Conservation (phyloP, 1,139 yeast genomes). For the Nakaseomyces delphensis region DNA sequence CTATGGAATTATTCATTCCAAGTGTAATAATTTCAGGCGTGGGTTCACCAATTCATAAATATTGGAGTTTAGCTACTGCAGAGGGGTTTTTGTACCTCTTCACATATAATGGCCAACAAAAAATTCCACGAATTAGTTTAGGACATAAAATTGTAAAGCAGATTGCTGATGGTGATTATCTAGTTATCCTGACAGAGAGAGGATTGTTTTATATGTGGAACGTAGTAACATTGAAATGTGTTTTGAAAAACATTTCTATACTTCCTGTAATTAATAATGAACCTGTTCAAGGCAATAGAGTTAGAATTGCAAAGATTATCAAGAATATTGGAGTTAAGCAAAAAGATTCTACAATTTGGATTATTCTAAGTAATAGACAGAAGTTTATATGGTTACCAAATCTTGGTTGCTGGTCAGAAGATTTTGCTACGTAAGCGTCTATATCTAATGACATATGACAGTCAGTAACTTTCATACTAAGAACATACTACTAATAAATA, state of each 20-base stretch:
- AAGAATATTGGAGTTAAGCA: constrained; percentile 12
- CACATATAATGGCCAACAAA: constrained; percentile 22
- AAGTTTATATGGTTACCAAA: constrained; percentile 17
- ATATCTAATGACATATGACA: no score
- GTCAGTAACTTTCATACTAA: no score
- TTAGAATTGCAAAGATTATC: constrained; percentile 22
- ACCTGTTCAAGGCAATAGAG: constrained; percentile 23
- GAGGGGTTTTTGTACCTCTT: constrained; percentile 25
- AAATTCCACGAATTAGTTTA: constrained; percentile 23
- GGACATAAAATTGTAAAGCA: constrained; percentile 29
- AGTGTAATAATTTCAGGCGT: constrained; percentile 37
- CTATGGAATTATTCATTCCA: constrained; percentile 43
- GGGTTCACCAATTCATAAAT: constrained; percentile 24
- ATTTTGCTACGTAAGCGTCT: no score
- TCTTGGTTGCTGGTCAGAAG: constrained; percentile 25
- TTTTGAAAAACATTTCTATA: constrained; percentile 24
- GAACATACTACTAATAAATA: neutral
- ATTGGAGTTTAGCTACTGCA: constrained; percentile 30
- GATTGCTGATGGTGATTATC: constrained; percentile 14
- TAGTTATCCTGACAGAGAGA: constrained; percentile 26
- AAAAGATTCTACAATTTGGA: constrained; percentile 12
- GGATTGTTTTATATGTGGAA: constrained; percentile 30
- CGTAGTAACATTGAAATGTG: constrained; percentile 13
- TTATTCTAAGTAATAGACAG: constrained; percentile 13
- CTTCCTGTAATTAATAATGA: constrained; percentile 24